Base-by-base conservation (phyloP, 768 basidiomycete species). In the Flagelloscypha sp. region DNA sequence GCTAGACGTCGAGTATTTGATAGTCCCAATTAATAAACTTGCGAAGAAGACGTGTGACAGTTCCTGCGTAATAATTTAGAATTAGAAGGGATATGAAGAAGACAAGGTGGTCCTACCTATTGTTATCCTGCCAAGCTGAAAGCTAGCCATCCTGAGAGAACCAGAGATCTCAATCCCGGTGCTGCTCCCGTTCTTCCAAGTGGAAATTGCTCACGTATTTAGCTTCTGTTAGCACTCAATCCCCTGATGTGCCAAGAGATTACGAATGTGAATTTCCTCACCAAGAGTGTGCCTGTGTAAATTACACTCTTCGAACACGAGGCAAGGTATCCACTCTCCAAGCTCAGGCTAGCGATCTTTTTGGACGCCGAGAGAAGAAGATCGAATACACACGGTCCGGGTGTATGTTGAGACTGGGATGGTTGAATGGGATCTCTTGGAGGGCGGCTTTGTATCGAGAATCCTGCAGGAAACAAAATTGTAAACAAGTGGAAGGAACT, bases 231-330 rank as follows among this genome's bases (percentile, higher is more conserved):
- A 19, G 27, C 27, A 37, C 6, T 27, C 6, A n/a, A 13, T 4
- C 10, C 32, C 16, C 4, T 10, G 27, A 17, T 7, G 27, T 13
- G 18, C 7, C 0, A 21, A 24, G 17, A 35, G 33, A 53, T 18
- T 48, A 78, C 87, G 89, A 30, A 94, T 84, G 48, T 93, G 89
- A 29, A 92, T 88, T 59, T 93, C 86, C 8, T 86, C 90, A 2
- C 83, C 82, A 17, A 94, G 52, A 94, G 93, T 0, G 90, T 94
- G 6, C 90, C 90, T 0, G 89, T 93, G 47, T 87, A 89, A 10
- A 94, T 71, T 19, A 94, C 83, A 8, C 90, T 84, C 45, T 81
- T 77, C 3, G 81, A 76, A 48, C 87, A 93, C 12, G 62, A 60
- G 19, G 92, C 76, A 12, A 78, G 50, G 33, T 89, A 80, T 7